phyloP scores from a whole-genome alignment of 306 rosid genomes.

The Vicia sativa region DNA sequence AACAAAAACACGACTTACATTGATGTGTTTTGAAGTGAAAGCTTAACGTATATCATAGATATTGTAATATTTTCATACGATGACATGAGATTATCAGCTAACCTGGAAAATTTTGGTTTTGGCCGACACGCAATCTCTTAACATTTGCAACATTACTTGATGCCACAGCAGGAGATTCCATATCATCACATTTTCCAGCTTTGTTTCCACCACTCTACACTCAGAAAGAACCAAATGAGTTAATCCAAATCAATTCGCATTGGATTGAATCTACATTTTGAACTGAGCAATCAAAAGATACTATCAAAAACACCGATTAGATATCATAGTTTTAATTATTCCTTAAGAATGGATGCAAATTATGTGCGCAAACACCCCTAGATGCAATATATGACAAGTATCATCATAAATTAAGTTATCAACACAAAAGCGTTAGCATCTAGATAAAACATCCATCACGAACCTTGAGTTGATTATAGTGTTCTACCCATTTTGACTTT shows the following conservation, averaged over 20 bases:
- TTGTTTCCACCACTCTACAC: constrained; percentile 60
- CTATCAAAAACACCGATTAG: not conserved
- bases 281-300: constrained; percentile 9
- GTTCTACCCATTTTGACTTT: constrained; percentile 81
- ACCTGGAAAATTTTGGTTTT: constrained; percentile 73
- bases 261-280: constrained; percentile 6
- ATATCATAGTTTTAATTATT: not conserved
- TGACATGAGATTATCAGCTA: constrained; percentile 38
- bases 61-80: not conserved
- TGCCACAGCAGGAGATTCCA: constrained; percentile 45
- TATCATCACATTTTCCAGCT: constrained; percentile 47
- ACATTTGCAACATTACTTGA: constrained; percentile 56
- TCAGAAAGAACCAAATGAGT: not conserved
- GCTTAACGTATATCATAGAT: not conserved
- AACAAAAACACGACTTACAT: not conserved
- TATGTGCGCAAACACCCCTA: not conserved
- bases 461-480: constrained; percentile 79
- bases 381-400: not conserved
- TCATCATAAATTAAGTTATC: not conserved
- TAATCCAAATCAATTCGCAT: not conserved
- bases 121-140: constrained; percentile 59
- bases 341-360: constrained; percentile 1
- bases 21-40: not conserved
- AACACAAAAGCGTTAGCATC: constrained; percentile 9
- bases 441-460: constrained; percentile 36